phyloP scores from a whole-genome alignment of 1,284 basidiomycete species.

The Neolentinus lepideus region DNA sequence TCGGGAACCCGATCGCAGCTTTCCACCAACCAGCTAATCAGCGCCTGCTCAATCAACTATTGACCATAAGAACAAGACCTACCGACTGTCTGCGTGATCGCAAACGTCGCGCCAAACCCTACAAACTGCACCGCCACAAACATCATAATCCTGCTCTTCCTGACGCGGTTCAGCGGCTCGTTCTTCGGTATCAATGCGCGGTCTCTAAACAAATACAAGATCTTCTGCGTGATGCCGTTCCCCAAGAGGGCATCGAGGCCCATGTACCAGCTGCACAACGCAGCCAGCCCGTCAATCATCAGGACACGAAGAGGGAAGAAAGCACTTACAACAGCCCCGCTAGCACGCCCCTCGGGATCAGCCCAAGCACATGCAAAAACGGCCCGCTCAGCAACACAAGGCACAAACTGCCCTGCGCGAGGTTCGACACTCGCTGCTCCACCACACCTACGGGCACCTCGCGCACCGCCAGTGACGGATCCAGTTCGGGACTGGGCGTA shows the following conservation, averaged over 20 bases:
- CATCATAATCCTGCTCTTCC: conserved; percentile 69
- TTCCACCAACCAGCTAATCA: background rate
- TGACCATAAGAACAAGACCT: conserved; percentile 15
- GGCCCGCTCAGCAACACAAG: conserved; percentile 77
- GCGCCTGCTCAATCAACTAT: background rate
- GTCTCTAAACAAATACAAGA: conserved; percentile 82
- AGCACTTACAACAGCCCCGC: conserved; percentile 65
- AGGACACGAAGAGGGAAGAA: background rate
- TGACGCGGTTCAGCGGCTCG: conserved; percentile 71
- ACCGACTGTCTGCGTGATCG: conserved; percentile 90
- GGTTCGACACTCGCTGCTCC: conserved; percentile 85
- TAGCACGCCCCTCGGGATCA: conserved; percentile 74
- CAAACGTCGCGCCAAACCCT: conserved; percentile 87
- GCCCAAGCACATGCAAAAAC: conserved; percentile 70
- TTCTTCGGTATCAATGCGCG: conserved; percentile 48
- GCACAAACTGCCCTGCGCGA: conserved; percentile 78
- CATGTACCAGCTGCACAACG: conserved; percentile 73
- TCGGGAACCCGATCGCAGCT: conserved; percentile 89
- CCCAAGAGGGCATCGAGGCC: conserved; percentile 76
- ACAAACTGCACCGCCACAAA: conserved; percentile 79
- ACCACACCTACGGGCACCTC: conserved; percentile 77
- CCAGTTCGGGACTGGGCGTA: conserved; percentile 5
- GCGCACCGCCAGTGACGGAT: conserved; percentile 19
- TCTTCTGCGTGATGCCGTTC: conserved; percentile 82
- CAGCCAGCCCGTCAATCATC: background rate